Evolutionary conservation across 257 asterid genomes (phyloP).

Genomic region (Primulina eburnea): DNA sequence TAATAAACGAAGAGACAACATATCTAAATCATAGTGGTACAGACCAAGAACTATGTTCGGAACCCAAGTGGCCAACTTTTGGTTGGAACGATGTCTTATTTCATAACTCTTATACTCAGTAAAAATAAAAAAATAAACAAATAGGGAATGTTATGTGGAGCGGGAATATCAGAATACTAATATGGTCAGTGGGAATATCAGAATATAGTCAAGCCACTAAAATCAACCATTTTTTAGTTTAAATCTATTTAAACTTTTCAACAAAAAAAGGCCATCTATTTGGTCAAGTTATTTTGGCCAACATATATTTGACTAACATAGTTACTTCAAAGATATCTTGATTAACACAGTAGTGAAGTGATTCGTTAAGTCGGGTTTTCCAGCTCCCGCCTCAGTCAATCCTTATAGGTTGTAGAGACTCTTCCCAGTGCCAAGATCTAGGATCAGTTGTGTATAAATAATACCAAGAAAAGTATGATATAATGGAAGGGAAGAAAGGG

Average conservation of each 20-base stretch:
- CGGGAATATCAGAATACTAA: background rate
- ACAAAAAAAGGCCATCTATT: too few relatives aligned
- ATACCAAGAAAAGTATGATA: background rate
- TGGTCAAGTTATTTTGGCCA: background rate
- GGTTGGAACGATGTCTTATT: background rate
- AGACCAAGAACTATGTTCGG: background rate
- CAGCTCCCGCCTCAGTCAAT: background rate
- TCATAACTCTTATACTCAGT: background rate
- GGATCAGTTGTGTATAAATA: background rate
- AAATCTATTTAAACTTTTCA: background rate
- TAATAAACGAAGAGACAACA: background rate
- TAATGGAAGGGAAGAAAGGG: background rate
- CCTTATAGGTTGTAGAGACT: background rate
- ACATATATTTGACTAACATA: background rate
- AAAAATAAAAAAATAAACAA: too few relatives aligned
- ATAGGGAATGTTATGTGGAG: background rate
- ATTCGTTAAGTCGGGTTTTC: too few relatives aligned
- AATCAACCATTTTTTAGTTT: too few relatives aligned
- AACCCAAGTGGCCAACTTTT: background rate
- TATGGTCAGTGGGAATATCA: background rate
- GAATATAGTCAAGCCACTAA: background rate
- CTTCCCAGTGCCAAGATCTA: background rate
- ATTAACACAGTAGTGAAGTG: background rate
- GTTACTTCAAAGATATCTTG: background rate
- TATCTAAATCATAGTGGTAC: too few relatives aligned